Evolutionary conservation across 2,329 filamentous ascomycete genomes (phyloP), one percentile per base, ranked within the genome.

Genomic region (Parafenestella ontariensis): DNA sequence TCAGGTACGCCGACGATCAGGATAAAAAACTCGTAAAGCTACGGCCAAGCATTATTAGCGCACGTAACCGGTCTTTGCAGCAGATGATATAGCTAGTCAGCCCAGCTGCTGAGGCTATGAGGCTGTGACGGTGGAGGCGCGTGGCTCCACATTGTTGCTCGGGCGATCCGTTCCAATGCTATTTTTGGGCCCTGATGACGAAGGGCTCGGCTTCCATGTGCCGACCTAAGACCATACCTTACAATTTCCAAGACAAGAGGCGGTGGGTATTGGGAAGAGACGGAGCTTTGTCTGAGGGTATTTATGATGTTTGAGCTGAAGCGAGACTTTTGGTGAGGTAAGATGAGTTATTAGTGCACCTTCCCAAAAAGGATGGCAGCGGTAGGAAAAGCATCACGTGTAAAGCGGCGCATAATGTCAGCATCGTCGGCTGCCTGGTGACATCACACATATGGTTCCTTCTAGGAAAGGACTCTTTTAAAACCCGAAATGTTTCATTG

Each of bases 61-160:
- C 48, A 46, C 18, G 45, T 17, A 15, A 29, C 34, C 45, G 13
- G 34, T 46, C 18, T 34, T 28, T 47, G 39, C 44, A 48, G 44
- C 40, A 31, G 46, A 40, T 34, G 41, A 4, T 11, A 43, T 29
- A 13, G 24, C 11, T 11, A 46, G 40, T 36, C 47, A 46, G 50
- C 54, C 46, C 46, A 24, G 15, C 20, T 21, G 20, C 20, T 39
- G 54, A 31, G 49, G 36, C 3, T 48, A 15, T 52, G 58, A 59
- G 54, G 47, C 48, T 46, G 33, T 47, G 51, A 34, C 46, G 52
- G 46, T 48, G 21, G 46, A 34, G 28, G 45, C 45, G 47, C 50
- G 46, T 47, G 45, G 59, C 59, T 54, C 63, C 59, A 61, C 57
- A 40, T 43, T 46, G 62, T 64, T 63, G 58, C 54, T 56, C 49